phyloP scores from a whole-genome alignment of 352 stramenopile species.

The Detonula confervacea region DNA sequence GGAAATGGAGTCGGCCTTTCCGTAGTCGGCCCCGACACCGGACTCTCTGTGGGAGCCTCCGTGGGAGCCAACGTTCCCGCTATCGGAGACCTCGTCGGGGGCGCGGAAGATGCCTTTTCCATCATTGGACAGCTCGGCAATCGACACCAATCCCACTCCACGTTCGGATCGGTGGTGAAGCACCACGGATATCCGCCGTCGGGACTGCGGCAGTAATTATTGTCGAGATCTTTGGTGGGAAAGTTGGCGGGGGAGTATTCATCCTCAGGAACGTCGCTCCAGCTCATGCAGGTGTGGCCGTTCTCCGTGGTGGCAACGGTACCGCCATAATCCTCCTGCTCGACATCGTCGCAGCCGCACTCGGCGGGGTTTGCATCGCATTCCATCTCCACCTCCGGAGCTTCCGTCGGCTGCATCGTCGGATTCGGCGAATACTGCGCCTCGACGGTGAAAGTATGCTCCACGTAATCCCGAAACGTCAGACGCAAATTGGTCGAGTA shows the following conservation, averaged over 20 bases:
- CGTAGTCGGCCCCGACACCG: background rate
- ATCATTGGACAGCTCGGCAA: constrained; percentile 29
- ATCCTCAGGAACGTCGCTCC: constrained; percentile 9
- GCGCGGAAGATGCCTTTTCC: too few species aligned
- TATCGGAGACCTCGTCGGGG: too few species aligned
- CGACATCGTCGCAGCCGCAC: constrained; percentile 22
- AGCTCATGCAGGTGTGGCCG: constrained; percentile 15
- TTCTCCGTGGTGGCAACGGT: constrained; percentile 10
- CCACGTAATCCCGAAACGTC: constrained; percentile 58
- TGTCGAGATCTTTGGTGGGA: constrained; percentile 5
- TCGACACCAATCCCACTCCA: constrained; percentile 43
- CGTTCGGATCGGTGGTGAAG: constrained; percentile 37
- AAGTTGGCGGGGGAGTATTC: background rate
- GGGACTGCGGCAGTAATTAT: constrained; percentile 49
- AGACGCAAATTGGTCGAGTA: constrained; percentile 34
- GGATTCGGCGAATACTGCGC: constrained; percentile 21
- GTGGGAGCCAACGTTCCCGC: too few species aligned
- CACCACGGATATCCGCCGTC: constrained; percentile 37
- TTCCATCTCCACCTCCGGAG: background rate
- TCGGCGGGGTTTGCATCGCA: constrained; percentile 1
- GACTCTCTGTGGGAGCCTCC: constrained; percentile 3
- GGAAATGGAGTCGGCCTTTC: constrained; percentile 18
- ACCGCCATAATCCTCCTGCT: constrained; percentile 29
- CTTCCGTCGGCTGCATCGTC: background rate
- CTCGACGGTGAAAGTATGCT: constrained; percentile 52